A percentile compares a stretch with the other conserved stretches of the same genome.
Evolutionary conservation across 2,329 filamentous ascomycete species (phyloP).

Genomic region (Fonsecaea nubica): DNA sequence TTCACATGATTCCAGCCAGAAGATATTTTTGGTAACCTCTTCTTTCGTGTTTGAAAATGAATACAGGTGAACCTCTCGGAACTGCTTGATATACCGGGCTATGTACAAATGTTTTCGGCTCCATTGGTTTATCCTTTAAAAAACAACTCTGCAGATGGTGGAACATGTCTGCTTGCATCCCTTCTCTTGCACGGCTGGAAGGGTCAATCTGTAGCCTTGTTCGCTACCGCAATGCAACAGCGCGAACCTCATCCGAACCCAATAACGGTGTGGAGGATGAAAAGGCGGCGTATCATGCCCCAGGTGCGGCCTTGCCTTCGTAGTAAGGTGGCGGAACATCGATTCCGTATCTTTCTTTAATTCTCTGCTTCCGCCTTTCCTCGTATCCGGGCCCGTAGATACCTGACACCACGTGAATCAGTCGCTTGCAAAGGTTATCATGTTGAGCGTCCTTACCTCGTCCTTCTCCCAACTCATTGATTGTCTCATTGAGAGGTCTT

Average conservation of each 20-base stretch:
- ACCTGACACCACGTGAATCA: slow-evolving; percentile 58
- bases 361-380: slow-evolving; percentile 78
- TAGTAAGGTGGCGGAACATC: slow-evolving; percentile 71
- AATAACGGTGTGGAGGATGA: background rate
- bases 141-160: background rate
- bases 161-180: background rate
- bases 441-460: slow-evolving; percentile 65
- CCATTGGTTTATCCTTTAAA: background rate
- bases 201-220: background rate
- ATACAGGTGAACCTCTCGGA: background rate
- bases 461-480: slow-evolving; percentile 83
- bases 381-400: slow-evolving; percentile 82
- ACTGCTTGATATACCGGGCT: background rate
- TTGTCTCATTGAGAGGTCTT: slow-evolving; percentile 77
- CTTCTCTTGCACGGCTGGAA: background rate
- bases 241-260: background rate
- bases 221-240: background rate
- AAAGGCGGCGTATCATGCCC: background rate
- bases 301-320: slow-evolving; percentile 29
- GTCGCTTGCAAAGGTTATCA: background rate
- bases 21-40: background rate
- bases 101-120: background rate
- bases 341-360: slow-evolving; percentile 87
- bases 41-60: background rate
- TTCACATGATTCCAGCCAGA: background rate